Evolutionary conservation across 2,329 filamentous ascomycete genomes (phyloP).

Genomic region (Paradendryphiella salina): DNA sequence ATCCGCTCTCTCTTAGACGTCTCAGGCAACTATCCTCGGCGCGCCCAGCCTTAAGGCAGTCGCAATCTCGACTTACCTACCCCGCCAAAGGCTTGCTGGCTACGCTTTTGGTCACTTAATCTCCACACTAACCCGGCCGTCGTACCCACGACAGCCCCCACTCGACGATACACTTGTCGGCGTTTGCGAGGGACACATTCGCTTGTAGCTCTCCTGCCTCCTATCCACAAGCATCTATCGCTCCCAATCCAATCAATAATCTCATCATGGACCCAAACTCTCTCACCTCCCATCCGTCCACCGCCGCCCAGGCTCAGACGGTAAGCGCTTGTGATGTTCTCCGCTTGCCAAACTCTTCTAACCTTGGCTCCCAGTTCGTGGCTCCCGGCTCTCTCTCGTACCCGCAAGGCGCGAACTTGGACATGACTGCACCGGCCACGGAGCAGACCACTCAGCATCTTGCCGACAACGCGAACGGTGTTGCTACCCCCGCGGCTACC

Average conservation of each 20-base stretch:
- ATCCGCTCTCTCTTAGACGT: slow-evolving; percentile 38
- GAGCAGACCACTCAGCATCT: slow-evolving; percentile 66
- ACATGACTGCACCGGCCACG: slow-evolving; percentile 77
- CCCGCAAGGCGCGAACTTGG: slow-evolving; percentile 72
- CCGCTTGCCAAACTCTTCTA: slow-evolving; percentile 22
- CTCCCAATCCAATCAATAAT: slow-evolving; percentile 37
- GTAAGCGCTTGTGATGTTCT: slow-evolving; percentile 38
- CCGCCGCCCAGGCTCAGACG: slow-evolving; percentile 89
- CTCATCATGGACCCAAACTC: slow-evolving; percentile 70
- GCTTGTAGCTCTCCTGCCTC: slow-evolving; percentile 92
- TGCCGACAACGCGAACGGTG: slow-evolving; percentile 63
- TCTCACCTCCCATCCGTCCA: slow-evolving; percentile 88
- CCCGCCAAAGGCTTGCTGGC: slow-evolving; percentile 50
- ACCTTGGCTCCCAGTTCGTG: slow-evolving; percentile 60
- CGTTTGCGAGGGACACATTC: slow-evolving; percentile 87
- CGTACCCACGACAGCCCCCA: slow-evolving; percentile 30
- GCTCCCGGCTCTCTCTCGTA: slow-evolving; percentile 91
- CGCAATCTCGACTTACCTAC: slow-evolving; percentile 27
- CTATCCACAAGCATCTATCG: slow-evolving; percentile 33
- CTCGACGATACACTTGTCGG: slow-evolving; percentile 46
- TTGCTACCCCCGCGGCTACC: slow-evolving; percentile 88
- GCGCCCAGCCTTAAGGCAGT: slow-evolving; percentile 14
- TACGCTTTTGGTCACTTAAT: slow-evolving; percentile 47
- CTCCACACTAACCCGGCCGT: slow-evolving; percentile 32
- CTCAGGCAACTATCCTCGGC: slow-evolving; percentile 32